phyloP scores from a whole-genome alignment of 2,329 filamentous ascomycete genomes.

The Ophiosphaerella korrae region DNA sequence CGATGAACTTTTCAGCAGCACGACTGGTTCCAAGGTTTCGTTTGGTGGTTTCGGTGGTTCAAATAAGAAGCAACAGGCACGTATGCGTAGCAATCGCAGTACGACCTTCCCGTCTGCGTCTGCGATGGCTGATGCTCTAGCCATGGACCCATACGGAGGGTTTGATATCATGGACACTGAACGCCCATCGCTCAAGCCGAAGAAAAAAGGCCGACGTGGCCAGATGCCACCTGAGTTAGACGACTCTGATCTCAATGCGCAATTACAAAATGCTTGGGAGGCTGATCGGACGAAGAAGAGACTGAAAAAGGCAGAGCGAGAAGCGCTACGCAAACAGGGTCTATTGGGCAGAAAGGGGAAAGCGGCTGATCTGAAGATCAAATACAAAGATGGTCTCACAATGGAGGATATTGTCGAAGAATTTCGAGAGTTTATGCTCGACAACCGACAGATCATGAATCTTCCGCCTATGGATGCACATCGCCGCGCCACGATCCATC shows the following conservation, averaged over 20 bases:
- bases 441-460: slow-evolving; percentile 67
- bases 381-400: slow-evolving; percentile 74
- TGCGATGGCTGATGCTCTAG: slow-evolving; percentile 62
- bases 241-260: slow-evolving; percentile 51
- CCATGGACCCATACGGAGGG: slow-evolving; percentile 66
- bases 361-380: slow-evolving; percentile 62
- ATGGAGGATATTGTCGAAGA: slow-evolving; percentile 74
- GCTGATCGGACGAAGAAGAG: slow-evolving; percentile 54
- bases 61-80: slow-evolving; percentile 29
- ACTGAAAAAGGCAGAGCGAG: slow-evolving; percentile 54
- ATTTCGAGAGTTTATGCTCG: slow-evolving; percentile 71
- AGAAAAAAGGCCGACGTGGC: slow-evolving; percentile 66
- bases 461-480: slow-evolving; percentile 84
- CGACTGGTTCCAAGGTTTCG: slow-evolving; percentile 20
- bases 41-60: slow-evolving; percentile 29
- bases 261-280: slow-evolving; percentile 49
- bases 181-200: slow-evolving; percentile 68
- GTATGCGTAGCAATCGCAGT: slow-evolving; percentile 20
- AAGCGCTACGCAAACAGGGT: slow-evolving; percentile 52
- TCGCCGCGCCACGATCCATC: slow-evolving; percentile 78
- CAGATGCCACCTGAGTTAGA: slow-evolving; percentile 55
- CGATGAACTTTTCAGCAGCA: slow-evolving; percentile 48
- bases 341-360: slow-evolving; percentile 51
- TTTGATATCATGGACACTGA: slow-evolving; percentile 88
- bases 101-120: slow-evolving; percentile 58